Conservation (phyloP, 257 asterid genomes). For the Paulownia fortunei region DNA sequence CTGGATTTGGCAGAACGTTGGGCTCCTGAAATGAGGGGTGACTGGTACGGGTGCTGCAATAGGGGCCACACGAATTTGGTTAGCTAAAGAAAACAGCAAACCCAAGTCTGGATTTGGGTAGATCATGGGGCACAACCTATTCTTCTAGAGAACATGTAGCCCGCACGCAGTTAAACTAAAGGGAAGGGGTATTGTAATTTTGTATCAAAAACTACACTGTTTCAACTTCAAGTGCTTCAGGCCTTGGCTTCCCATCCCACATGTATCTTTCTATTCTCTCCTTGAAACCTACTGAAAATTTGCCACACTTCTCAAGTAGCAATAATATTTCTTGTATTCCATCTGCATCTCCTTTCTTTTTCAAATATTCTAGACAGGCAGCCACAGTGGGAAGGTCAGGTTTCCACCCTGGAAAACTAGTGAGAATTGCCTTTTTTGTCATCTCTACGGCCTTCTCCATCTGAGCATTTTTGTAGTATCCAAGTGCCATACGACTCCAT, state of each 20-base stretch:
- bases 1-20: too few species aligned
- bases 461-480: conserved; percentile 39
- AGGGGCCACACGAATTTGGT: too few species aligned
- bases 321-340: conserved; percentile 36
- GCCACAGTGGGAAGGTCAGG: conserved; percentile 41
- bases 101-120: too few species aligned
- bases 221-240: not conserved
- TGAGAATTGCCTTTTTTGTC: conserved; percentile 34
- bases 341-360: conserved; percentile 41
- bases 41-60: too few species aligned
- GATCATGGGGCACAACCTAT: too few species aligned
- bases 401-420: conserved; percentile 21
- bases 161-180: too few species aligned
- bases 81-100: too few species aligned
- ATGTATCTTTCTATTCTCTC: conserved; percentile 32
- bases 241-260: conserved; percentile 18
- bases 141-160: too few species aligned
- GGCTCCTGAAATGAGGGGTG: not conserved
- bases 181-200: not conserved
- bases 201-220: not conserved
- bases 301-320: conserved; percentile 39
- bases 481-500: conserved; percentile 51
- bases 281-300: conserved; percentile 34
- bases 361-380: conserved; percentile 51
- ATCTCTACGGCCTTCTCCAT: conserved; percentile 54